phyloP scores from a whole-genome alignment of 106 monocot species.

The Agapanthus africanus region DNA sequence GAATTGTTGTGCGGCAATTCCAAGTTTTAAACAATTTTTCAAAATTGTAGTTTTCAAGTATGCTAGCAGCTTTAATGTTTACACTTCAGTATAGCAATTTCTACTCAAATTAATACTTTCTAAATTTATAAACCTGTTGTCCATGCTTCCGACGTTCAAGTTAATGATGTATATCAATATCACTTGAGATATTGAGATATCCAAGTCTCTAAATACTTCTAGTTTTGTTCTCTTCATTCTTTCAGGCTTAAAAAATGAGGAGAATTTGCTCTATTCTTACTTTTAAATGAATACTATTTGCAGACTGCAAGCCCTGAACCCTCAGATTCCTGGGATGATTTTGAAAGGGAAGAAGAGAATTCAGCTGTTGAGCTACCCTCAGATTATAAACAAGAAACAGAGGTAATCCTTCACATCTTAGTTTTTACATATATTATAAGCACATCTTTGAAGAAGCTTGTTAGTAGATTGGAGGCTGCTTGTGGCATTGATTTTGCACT shows the following conservation, averaged over 20 bases:
- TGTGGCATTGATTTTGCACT: no score
- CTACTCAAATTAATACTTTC: no score
- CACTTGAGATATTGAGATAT: no score
- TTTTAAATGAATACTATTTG: background rate
- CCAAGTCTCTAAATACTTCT: background rate
- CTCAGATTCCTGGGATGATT: slow-evolving; percentile 10
- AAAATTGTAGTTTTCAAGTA: background rate
- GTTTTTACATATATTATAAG: background rate
- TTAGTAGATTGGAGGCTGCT: no score
- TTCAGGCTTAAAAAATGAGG: background rate
- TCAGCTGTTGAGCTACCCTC: background rate
- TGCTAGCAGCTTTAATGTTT: background rate
- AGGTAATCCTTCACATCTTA: slow-evolving; percentile 2
- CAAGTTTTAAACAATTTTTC: background rate
- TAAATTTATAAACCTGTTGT: background rate
- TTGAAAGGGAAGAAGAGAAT: slow-evolving; percentile 2
- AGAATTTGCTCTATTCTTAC: background rate
- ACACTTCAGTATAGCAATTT: no score
- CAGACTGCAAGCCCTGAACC: slow-evolving; percentile 1
- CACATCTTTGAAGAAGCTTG: no score
- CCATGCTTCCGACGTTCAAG: no score
- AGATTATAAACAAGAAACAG: background rate
- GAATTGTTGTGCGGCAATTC: background rate
- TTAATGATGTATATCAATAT: no score
- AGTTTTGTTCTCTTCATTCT: background rate